Evolutionary conservation across 2,329 filamentous ascomycete genomes (phyloP).

Genomic region (Ophiostoma ulmi): DNA sequence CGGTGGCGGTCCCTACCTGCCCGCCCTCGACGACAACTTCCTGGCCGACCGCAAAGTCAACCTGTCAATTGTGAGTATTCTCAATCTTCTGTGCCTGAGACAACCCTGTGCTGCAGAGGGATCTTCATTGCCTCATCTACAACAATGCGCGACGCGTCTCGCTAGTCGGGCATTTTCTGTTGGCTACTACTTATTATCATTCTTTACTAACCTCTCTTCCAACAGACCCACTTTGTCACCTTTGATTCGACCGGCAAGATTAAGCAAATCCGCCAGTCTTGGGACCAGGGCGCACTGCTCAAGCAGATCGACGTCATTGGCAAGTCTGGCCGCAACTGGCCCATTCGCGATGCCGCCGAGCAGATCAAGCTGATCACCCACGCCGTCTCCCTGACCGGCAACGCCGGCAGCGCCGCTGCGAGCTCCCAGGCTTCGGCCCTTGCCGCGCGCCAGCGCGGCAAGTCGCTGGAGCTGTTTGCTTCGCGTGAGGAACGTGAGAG

Average conservation of each 20-base stretch:
- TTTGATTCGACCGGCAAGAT: conserved; percentile 77
- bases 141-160: conserved; percentile 19
- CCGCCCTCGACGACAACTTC: conserved; percentile 90
- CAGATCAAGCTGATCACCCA: conserved; percentile 71
- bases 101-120: neutral
- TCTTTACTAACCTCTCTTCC: neutral
- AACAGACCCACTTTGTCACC: conserved; percentile 77
- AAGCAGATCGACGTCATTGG: conserved; percentile 94
- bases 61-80: conserved; percentile 67
- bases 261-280: conserved; percentile 78
- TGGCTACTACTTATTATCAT: neutral
- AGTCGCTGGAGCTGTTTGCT: conserved; percentile 67
- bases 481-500: conserved; percentile 53
- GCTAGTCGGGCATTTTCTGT: conserved; percentile 19
- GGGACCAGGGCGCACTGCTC: conserved; percentile 90
- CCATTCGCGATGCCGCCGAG: conserved; percentile 80
- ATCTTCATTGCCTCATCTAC: neutral
- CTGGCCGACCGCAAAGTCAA: conserved; percentile 73
- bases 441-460: conserved; percentile 45
- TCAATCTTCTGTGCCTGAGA: neutral
- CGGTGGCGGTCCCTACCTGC: conserved; percentile 80
- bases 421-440: conserved; percentile 31
- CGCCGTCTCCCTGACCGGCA: conserved; percentile 45
- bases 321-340: conserved; percentile 86
- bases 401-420: conserved; percentile 35